Base-by-base conservation (phyloP, 1,284 basidiomycete genomes). In the Trichosporon coremiiforme region DNA sequence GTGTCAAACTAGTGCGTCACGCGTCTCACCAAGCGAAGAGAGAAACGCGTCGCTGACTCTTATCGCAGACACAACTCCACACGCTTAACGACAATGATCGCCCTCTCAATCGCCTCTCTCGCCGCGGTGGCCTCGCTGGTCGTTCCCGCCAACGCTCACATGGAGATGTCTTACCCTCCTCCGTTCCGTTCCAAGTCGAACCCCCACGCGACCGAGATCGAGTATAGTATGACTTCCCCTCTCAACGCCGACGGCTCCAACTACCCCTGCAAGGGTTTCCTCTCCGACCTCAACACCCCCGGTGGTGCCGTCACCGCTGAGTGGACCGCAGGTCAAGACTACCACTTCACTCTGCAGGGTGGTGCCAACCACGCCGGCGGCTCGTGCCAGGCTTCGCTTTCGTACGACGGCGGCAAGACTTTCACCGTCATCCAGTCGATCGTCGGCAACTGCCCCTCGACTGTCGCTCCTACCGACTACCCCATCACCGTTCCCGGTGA, bases 201-300 rank as follows among this genome's bases (percentile, higher is more conserved):
- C 74, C 77, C 80, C 2, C 72, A 75, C 38, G 78, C 76, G 8
- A 66, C 72, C n/a, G 74, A 78, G 63, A 82, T 72, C 38, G 78
- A 85, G 72, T 85, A 84, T 73, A 75, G 74, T 9, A 80, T 80
- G 76, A 84, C 81, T 17, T 68, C 75, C 31, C 84, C 84, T 0
- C 73, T 85, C 35, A 31, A 74, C 15, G 66, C 73, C 10, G 76
- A 78, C 68, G 82, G 83, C 5, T 69, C 76, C 2, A 60, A 70
- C 67, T 85, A 78, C 69, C 84, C 84, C 13, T 85, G 85, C 76
- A 85, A 81, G 77, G 83, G 83, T 55, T 84, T 76, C 76, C 79
- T 81, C 76, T 79, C 78, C 63, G 73, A 65, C 62, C 55, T 41
- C 41, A 25, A 60, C 41, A 10, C 20, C 4, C 74, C 72, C 1